Base-by-base conservation (phyloP, 2,329 filamentous ascomycete genomes). In the Paraconiothyrium sp. region DNA sequence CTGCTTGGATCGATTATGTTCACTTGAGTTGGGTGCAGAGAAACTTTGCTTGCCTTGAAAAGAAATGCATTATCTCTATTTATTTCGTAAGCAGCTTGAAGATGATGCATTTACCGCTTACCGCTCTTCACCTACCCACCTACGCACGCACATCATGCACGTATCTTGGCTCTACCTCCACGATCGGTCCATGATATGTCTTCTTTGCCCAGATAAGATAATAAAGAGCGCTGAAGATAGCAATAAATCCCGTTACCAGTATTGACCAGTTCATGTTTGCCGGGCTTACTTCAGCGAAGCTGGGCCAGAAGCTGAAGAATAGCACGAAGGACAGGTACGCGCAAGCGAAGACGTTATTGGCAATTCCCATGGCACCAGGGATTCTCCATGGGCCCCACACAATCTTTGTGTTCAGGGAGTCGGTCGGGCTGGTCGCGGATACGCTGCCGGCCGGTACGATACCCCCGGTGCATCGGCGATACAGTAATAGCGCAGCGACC, bases 271-370 rank as follows among this genome's bases (percentile, higher is more conserved):
- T 77, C 70, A 75, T 73, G 9, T 52, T 69, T 30, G 63, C 58
- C 3, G 66, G 61, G 24, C 60, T 68, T 1, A 72, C 70, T 0
- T 63, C 44, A 2, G 63, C 59, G 9, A 61, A 65, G 3, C n/a
- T 57, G 1, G 69, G 73, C 71, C 68, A 75, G 37, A 74, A 73
- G 55, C 66, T 69, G 44, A 75, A 75, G 62, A 76, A 75, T 10
- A 74, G 65, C 3, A 75, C 61, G 30, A 75, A 69, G 1, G 50
- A 13, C 6, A 72, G 61, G 54, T 71, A 76, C 0, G 47, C 32
- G 34, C 73, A 71, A 0, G 71, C 64, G 13, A 72, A 72, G 0
- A 60, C 44, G 13, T 74, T 75, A 51, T 74, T 72, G 0, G 58
- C 64, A 13, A 71, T 65, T 0, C 73, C 74, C 0, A 70, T 24